Evolutionary conservation across 2,329 filamentous ascomycete genomes (phyloP), one percentile per base, ranked within the genome.

Genomic region (Neoarthrinium moseri): DNA sequence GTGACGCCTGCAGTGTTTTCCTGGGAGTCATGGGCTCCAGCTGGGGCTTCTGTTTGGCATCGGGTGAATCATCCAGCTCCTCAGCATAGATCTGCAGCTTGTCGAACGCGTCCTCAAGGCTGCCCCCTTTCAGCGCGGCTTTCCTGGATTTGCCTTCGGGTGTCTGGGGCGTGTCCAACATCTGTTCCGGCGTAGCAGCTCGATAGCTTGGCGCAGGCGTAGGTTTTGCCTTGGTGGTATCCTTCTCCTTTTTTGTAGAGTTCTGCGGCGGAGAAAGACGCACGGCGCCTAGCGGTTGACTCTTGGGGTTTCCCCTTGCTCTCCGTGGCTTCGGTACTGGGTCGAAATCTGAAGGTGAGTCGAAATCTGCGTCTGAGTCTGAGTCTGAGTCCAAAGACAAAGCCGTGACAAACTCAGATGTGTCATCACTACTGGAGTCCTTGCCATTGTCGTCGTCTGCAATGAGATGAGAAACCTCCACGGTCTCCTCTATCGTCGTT

Each of bases 1-100:
- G 61, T 6, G 59, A 60, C 1, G 54, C 23, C 3, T 51, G 46
- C 2, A 61, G 45, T 2, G 55, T 57, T 43, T 62, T 64, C 24
- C 41, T 54, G 0, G 60, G 61, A 1, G 57, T 63, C 5, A 49
- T 41, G 10, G 60, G 58, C 30, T 59, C 51, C 12, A 54, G 33
- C 10, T 46, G 44, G 3, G 46, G 49, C 10, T 52, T 46, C 10
- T 22, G 38, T 23, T 41, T 37, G n/a, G 29, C 36, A 33, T 46
- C 53, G 5, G 35, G 11, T 3, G 29, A 43, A 11, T 51, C 47
- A 35, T 51, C 44, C 2, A 44, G 48, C 11, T 41, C 35, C 22
- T 26, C 37, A 17, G 48, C 56, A 50, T 54, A 63, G 58, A 64
- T 61, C 43, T 58, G 51, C 41, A 64, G 57, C 43, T 62, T 62